Base-by-base conservation (phyloP, 495 filamentous ascomycete species). In the Darksidea phi region DNA sequence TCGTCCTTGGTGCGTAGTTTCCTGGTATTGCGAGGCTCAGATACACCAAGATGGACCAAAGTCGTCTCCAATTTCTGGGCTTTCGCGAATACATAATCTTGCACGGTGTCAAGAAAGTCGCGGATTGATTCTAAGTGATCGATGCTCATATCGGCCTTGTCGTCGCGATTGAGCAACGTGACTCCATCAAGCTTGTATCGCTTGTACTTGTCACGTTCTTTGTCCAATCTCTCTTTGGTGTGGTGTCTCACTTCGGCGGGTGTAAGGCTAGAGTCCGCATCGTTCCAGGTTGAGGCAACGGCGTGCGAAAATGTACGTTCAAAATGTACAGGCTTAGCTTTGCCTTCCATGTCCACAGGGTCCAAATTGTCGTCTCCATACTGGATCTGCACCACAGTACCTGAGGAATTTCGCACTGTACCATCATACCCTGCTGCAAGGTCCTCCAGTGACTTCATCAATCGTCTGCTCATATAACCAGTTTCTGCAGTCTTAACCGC, bases 401-500 rank as follows among this genome's bases (percentile, higher is more conserved):
- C 84, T 13, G 85, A 86, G 1, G 89, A 94, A 32, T 91, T 97
- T 49, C 94, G 84, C 1, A 98, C 95, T 1, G 95, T 97, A 69
- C 94, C 80, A 72, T 98, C 94, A 66, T 98, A 98, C 67, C 88
- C 81, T 0, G 88, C 87, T 0, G 90, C 94, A 7, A 97, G 78
- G 81, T 98, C 94, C 70, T 98, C 94, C 36, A 98, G 78, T 0
- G 89, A 94, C 76, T 98, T 98, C 94, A 98, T 97, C 73, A 98
- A 73, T 42, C 94, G 87, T 76, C 94, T 85, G 59, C 92, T 97
- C 95, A 98, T 98, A 77, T 98, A 98, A 54, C 94, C 94, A 5
- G 94, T 98, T 74, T 98, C 94, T 25, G 94, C 94, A 15, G 94
- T 98, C 78, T 98, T 98, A 75, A 98, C 94, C 32, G 94, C 94